Evolutionary conservation across 2,329 filamentous ascomycete genomes (phyloP).

Genomic region (Fusarium torreyae): DNA sequence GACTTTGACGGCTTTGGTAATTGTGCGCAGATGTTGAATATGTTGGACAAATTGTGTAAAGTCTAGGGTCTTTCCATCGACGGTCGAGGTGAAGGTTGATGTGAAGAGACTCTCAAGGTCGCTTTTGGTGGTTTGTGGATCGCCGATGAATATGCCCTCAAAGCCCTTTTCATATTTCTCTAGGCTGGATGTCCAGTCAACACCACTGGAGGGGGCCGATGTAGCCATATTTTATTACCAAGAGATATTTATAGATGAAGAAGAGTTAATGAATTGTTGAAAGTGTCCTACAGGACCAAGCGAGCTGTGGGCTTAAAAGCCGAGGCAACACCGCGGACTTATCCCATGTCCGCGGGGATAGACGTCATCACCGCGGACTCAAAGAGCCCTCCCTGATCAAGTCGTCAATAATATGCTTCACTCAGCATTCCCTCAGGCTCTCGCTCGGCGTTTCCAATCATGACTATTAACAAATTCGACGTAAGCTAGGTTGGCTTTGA

Average conservation of each 20-base stretch:
- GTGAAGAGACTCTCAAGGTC: constrained; percentile 1
- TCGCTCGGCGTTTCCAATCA: too few relatives aligned
- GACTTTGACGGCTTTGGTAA: constrained; percentile 7
- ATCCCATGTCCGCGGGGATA: neutral
- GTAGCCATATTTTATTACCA: neutral
- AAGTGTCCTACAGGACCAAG: rapidly evolving
- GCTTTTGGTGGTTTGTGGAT: neutral
- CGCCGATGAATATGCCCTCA: constrained; percentile 5
- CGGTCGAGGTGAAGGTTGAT: neutral
- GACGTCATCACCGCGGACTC: constrained; percentile 3
- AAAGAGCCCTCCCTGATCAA: too few relatives aligned
- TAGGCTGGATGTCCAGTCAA: neutral
- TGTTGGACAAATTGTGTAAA: constrained; percentile 2
- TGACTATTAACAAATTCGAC: too few relatives aligned
- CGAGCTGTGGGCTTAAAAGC: neutral
- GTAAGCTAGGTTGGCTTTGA: too few relatives aligned
- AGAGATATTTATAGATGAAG: rapidly evolving
- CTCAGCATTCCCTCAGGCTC: too few relatives aligned
- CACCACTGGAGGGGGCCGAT: rapidly evolving
- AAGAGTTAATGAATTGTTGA: neutral
- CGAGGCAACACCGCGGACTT: neutral
- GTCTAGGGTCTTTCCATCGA: neutral
- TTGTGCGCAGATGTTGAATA: constrained; percentile 1
- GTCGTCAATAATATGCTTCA: too few relatives aligned
- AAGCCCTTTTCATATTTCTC: constrained; percentile 7